These are phyloP conservation scores for Coemansia furcata DNA, from an alignment of 192 early-diverging fungal species.

Conservation along the genomic window DNA sequence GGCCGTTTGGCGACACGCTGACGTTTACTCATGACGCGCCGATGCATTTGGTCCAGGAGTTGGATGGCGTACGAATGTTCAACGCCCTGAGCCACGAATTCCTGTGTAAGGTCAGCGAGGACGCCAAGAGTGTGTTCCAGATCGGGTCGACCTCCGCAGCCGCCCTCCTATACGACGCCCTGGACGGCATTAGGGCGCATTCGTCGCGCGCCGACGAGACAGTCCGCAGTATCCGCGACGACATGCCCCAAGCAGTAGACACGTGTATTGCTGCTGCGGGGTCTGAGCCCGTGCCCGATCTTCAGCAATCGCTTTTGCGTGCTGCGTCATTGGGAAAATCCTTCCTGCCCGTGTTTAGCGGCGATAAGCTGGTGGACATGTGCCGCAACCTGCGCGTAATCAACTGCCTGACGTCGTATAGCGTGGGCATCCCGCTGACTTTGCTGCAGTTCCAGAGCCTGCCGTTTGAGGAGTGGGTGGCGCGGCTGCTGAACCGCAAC, in stretches of 20 bases:
- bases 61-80: slow-evolving; percentile 91
- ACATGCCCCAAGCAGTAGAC: slow-evolving; percentile 85
- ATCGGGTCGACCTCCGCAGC: slow-evolving; percentile 93
- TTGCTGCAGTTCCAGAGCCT: slow-evolving; percentile 71
- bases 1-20: slow-evolving; percentile 81
- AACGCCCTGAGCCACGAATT: slow-evolving; percentile 77
- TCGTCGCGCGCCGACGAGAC: slow-evolving; percentile 91
- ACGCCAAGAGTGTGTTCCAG: slow-evolving; percentile 68
- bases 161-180: slow-evolving; percentile 86
- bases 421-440: slow-evolving; percentile 89
- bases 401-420: slow-evolving; percentile 81
- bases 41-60: slow-evolving; percentile 82
- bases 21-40: slow-evolving; percentile 68
- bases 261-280: slow-evolving; percentile 91
- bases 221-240: slow-evolving; percentile 79
- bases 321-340: slow-evolving; percentile 93
- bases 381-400: slow-evolving; percentile 82
- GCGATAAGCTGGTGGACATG: slow-evolving; percentile 85
- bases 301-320: slow-evolving; percentile 76
- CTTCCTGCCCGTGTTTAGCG: slow-evolving; percentile 83
- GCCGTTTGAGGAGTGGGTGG: slow-evolving; percentile 78
- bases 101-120: slow-evolving; percentile 69
- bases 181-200: slow-evolving; percentile 65
- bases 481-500: slow-evolving; percentile 79
- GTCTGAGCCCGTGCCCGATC: slow-evolving; percentile 71